Base-by-base conservation (phyloP, 495 filamentous ascomycete genomes). In the Penicillium cataractarum region DNA sequence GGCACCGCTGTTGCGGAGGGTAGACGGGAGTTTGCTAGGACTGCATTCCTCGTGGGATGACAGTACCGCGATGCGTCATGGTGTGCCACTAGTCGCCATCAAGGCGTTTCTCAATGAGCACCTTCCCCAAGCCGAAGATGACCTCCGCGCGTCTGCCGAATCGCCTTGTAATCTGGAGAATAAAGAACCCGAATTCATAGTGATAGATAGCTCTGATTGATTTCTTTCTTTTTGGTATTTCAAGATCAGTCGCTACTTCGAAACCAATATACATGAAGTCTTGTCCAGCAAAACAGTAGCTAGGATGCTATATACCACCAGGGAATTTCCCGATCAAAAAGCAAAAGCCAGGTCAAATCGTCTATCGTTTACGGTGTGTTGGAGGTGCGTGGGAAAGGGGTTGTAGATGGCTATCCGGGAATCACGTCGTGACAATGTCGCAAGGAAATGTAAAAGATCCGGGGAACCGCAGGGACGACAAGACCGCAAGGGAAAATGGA, bases 31-130 rank as follows among this genome's bases (percentile, higher is more conserved):
- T 19, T 63, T 83, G 54, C 64, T 81, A 19, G 80, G 78, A 6
- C 40, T 82, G 52, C 79, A 83, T 71, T 80, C 78, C 22, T 76
- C 69, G 10, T 83, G 80, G 79, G 75, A 82, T 55, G 80, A 80
- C 2, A 56, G 73, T 58, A 81, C 80, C 37, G 67, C 60, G n/a
- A 79, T 81, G 79, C 65, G 80, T 55, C 73, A 78, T 62, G 80
- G 79, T 0, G 69, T 83, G 3, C 71, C 71, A 29, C 60, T 74
- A 21, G 73, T 75, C 53, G 76, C 79, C 27, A 66, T 76, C 26
- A 24, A 50, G 44, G 63, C 51, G 5, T 76, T 77, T 70, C 22
- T 73, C 46, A 15, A 24, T 31, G 52, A 61, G 29, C 33, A 96
- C 87, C 42, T 90, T 85, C 64, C 56, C 22, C 6, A 4, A 22